Percentiles rank a stretch among this genome's conserved stretches.
phyloP scores from a whole-genome alignment of 2,329 filamentous ascomycete species.

The Aspergillus pseudotamarii region DNA sequence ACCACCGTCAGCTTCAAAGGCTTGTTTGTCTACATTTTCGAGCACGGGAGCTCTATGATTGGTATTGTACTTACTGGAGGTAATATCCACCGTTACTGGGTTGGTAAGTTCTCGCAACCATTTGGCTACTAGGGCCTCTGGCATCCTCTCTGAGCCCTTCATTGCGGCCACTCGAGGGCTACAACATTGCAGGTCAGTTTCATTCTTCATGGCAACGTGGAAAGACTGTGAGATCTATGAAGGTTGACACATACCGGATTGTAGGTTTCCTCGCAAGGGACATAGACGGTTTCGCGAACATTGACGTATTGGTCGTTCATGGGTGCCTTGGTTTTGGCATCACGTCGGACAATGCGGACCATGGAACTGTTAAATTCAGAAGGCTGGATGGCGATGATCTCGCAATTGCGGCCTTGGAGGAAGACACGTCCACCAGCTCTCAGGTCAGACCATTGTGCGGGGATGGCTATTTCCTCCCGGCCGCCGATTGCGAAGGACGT shows the following conservation, averaged over 20 bases:
- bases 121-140: neutral
- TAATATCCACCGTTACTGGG: neutral
- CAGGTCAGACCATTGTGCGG: neutral
- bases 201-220: neutral
- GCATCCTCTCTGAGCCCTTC: neutral
- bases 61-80: neutral
- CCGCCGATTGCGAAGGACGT: neutral
- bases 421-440: neutral
- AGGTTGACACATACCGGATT: neutral
- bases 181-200: neutral
- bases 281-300: neutral
- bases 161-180: neutral
- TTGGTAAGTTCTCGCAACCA: neutral
- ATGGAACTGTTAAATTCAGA: neutral
- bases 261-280: neutral
- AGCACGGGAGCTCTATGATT: neutral
- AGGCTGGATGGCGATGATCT: neutral
- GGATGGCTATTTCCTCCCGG: neutral
- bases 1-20: neutral
- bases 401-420: neutral
- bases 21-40: too few relatives aligned
- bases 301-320: neutral
- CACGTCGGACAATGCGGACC: neutral
- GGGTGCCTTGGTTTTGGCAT: neutral
- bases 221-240: neutral